These are phyloP conservation scores for Saccharomycopsis selenospora DNA, from an alignment of 805 yeast genomes.

Conservation along the genomic window DNA sequence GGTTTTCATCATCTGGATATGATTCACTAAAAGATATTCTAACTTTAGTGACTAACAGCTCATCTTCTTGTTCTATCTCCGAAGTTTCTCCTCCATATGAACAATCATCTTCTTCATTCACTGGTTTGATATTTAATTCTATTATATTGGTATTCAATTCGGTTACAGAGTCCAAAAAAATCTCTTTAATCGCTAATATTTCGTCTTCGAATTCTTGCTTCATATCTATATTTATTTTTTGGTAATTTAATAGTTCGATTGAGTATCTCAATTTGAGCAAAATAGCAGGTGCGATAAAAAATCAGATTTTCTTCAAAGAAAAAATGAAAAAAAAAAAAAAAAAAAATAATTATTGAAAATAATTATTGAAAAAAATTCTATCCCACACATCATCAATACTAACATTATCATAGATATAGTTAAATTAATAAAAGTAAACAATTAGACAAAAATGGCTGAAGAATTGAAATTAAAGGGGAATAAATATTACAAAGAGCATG, in stretches of 20 bases:
- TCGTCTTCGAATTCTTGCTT: not conserved
- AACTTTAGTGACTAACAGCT: conserved; percentile 29
- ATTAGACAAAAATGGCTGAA: conserved; percentile 7
- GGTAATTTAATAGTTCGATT: not conserved
- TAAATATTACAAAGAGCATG: conserved; percentile 37
- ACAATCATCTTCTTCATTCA: conserved; percentile 53
- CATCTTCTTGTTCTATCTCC: not conserved
- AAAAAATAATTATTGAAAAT: not conserved
- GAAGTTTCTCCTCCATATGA: conserved; percentile 24
- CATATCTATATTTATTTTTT: not conserved
- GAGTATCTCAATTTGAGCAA: not conserved
- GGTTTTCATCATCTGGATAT: conserved; percentile 60
- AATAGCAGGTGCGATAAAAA: too few relatives aligned
- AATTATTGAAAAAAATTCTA: not conserved
- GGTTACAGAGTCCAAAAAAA: conserved; percentile 20
- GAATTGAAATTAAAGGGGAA: conserved; percentile 41
- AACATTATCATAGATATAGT: too few relatives aligned
- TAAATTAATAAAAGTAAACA: not conserved
- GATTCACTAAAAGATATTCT: conserved; percentile 62
- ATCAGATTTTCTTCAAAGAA: not conserved
- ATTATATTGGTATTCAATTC: conserved; percentile 31
- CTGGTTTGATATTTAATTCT: conserved; percentile 50
- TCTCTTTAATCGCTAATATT: conserved; percentile 8
- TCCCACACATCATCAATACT: not conserved
- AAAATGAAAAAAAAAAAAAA: conserved; percentile 1